Conservation (phyloP, 805 yeast species). For the Aciculoconidium aculeatum region DNA sequence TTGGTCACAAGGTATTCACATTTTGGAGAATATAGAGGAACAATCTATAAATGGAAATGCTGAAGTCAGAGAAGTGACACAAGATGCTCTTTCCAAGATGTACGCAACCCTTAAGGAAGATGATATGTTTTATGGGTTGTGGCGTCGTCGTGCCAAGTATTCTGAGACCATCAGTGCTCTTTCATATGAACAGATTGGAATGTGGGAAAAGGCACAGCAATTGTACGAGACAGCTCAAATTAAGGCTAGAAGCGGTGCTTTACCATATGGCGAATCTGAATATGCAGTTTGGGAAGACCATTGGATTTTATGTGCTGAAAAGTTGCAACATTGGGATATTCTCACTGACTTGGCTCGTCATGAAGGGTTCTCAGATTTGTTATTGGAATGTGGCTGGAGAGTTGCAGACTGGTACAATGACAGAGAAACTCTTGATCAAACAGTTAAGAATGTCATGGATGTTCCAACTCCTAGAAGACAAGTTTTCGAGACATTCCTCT, state of each 20-base stretch:
- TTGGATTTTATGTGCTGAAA: constrained; percentile 96
- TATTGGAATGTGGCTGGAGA: constrained; percentile 99
- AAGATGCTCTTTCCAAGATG: constrained; percentile 86
- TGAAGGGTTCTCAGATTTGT: constrained; percentile 92
- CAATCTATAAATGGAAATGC: constrained; percentile 59
- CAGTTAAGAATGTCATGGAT: constrained; percentile 95
- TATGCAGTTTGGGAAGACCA: constrained; percentile 97
- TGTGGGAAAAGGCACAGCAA: constrained; percentile 92
- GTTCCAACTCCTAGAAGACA: constrained; percentile 98
- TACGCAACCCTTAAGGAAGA: constrained; percentile 87
- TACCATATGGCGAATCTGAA: constrained; percentile 94
- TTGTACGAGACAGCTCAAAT: constrained; percentile 95
- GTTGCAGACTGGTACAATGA: constrained; percentile 98
- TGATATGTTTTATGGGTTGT: constrained; percentile 94
- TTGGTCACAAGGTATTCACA: constrained; percentile 83
- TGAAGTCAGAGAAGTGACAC: constrained; percentile 75
- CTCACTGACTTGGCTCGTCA: constrained; percentile 94
- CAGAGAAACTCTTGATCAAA: constrained; percentile 87
- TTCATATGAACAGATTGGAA: constrained; percentile 89
- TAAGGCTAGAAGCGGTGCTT: constrained; percentile 88
- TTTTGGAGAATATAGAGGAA: constrained; percentile 66
- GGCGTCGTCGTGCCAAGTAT: constrained; percentile 96
- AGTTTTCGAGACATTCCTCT: constrained; percentile 88
- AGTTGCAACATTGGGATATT: constrained; percentile 96
- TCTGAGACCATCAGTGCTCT: constrained; percentile 89